These are phyloP conservation scores for Manihot esculenta DNA, from an alignment of 441 rosid species.

Conservation along the genomic window DNA sequence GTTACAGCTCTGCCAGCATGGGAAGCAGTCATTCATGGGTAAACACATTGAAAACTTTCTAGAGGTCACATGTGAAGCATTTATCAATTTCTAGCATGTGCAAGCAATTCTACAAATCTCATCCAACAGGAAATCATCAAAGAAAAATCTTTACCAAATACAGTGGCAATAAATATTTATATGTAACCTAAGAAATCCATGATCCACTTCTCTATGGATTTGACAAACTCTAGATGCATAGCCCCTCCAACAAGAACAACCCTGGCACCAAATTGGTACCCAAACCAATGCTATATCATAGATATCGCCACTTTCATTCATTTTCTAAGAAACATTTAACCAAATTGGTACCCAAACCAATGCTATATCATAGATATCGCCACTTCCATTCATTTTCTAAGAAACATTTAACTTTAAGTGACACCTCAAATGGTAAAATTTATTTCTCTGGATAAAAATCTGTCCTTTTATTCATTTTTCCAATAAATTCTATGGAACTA, in stretches of 20 bases:
- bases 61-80: constrained; percentile 1
- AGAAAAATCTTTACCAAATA: neutral
- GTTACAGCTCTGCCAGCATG: neutral
- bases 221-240: neutral
- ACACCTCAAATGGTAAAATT: neutral
- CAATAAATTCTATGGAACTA: neutral
- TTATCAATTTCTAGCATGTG: neutral
- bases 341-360: neutral
- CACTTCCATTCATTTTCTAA: neutral
- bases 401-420: neutral
- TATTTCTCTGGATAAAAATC: neutral
- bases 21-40: neutral
- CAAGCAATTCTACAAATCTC: too few species aligned
- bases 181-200: too few species aligned
- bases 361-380: neutral
- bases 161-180: neutral
- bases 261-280: neutral
- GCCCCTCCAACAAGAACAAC: neutral
- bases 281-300: neutral
- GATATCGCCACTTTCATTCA: neutral
- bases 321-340: constrained; percentile 1
- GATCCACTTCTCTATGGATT: neutral
- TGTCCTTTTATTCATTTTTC: neutral
- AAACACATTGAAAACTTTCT: neutral
- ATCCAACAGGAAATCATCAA: neutral